Evolutionary conservation across 768 basidiomycete genomes (phyloP).

Genomic region (Brasilioporus rufonigricans): DNA sequence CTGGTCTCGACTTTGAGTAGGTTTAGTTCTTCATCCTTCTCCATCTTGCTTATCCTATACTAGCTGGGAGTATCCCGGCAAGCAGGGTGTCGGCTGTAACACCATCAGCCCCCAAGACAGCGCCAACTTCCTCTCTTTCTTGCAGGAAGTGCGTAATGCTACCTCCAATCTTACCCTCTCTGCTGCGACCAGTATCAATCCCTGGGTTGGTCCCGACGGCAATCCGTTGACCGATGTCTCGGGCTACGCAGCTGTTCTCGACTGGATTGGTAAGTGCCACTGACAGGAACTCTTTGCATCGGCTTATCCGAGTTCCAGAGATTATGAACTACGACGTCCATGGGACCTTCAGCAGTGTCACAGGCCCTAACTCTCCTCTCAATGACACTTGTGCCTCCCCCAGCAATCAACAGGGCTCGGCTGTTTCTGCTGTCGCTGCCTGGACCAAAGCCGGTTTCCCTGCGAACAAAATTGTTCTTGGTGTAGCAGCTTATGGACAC

Average conservation of each 20-base stretch:
- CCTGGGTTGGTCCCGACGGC: constrained; percentile 62
- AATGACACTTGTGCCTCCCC: constrained; percentile 69
- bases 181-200: constrained; percentile 62
- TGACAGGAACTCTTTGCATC: fast-evolving
- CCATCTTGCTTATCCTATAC: background rate
- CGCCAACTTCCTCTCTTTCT: constrained; percentile 74
- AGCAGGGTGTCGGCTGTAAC: constrained; percentile 71
- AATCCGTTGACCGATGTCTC: constrained; percentile 60
- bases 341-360: constrained; percentile 50
- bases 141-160: constrained; percentile 65
- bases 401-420: constrained; percentile 67
- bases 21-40: constrained; percentile 17
- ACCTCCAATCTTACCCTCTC: constrained; percentile 60
- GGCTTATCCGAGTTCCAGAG: constrained; percentile 38
- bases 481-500: constrained; percentile 83
- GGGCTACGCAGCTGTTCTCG: constrained; percentile 63
- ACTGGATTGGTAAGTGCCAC: constrained; percentile 59
- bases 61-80: constrained; percentile 86
- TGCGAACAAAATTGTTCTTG: constrained; percentile 67
- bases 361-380: constrained; percentile 84
- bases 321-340: constrained; percentile 73
- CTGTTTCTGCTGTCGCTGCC: constrained; percentile 62
- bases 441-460: constrained; percentile 85
- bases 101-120: constrained; percentile 60
- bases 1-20: constrained; percentile 71